phyloP scores from a whole-genome alignment of 352 stramenopile genomes.

The Globisporangium middletonii region DNA sequence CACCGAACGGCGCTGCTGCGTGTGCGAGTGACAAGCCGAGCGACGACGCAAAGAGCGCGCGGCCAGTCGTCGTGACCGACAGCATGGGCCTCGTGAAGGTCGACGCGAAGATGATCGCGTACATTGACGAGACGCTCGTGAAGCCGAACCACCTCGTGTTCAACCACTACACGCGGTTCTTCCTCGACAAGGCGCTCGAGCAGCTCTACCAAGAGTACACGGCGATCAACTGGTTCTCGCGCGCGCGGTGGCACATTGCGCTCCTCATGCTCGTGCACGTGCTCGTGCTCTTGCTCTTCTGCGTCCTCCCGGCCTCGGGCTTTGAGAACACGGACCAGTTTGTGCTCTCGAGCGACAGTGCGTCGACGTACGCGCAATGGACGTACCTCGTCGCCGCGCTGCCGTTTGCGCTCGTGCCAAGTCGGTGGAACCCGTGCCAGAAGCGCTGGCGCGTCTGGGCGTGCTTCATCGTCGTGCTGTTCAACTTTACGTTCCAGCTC shows the following conservation, averaged over 20 bases:
- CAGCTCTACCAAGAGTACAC: slow-evolving; percentile 83
- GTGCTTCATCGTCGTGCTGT: slow-evolving; percentile 70
- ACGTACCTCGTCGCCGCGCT: slow-evolving; percentile 62
- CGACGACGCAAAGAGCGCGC: background rate
- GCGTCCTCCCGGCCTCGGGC: slow-evolving; percentile 47
- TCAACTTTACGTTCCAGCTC: slow-evolving; percentile 70
- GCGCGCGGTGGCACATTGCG: slow-evolving; percentile 64
- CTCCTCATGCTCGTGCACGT: slow-evolving; percentile 70
- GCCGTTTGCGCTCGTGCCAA: slow-evolving; percentile 69
- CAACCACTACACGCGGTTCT: slow-evolving; percentile 76
- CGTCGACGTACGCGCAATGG: slow-evolving; percentile 58
- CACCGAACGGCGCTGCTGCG: too few relatives aligned
- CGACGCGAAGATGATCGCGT: slow-evolving; percentile 54
- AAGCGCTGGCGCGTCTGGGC: slow-evolving; percentile 68
- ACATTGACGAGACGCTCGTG: slow-evolving; percentile 69
- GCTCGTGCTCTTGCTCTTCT: slow-evolving; percentile 62
- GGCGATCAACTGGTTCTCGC: slow-evolving; percentile 72
- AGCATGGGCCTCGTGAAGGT: slow-evolving; percentile 10
- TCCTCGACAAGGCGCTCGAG: slow-evolving; percentile 70
- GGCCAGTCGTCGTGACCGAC: background rate
- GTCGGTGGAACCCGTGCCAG: slow-evolving; percentile 64
- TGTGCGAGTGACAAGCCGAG: too few relatives aligned
- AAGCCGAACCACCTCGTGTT: slow-evolving; percentile 71
- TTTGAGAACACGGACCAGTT: slow-evolving; percentile 71
- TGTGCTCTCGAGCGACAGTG: slow-evolving; percentile 34